Conservation (phyloP, 805 yeast genomes). For the Zygosaccharomyces siamensis region DNA sequence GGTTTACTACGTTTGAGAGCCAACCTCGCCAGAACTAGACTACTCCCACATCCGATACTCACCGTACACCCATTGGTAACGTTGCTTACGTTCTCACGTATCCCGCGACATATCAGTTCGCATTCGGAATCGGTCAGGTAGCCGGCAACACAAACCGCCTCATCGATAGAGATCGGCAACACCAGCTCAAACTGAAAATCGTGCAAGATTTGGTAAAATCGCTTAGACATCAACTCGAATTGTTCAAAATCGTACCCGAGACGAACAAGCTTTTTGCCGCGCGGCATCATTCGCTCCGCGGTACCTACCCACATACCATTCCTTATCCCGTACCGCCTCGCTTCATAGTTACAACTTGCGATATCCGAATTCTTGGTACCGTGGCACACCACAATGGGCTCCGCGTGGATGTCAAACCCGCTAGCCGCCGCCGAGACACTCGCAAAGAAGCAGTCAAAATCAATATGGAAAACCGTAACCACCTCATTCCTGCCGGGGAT, state of each 20-base stretch:
- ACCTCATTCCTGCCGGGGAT: slow-evolving; percentile 1
- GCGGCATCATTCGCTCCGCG: slow-evolving; percentile 64
- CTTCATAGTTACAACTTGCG: slow-evolving; percentile 88
- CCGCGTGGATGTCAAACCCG: slow-evolving; percentile 35
- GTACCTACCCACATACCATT: slow-evolving; percentile 88
- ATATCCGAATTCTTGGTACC: slow-evolving; percentile 58
- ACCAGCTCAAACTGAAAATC: slow-evolving; percentile 40
- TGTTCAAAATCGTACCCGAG: slow-evolving; percentile 70
- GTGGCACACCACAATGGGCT: slow-evolving; percentile 60
- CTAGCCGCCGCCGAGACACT: slow-evolving; percentile 68
- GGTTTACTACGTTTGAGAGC: slow-evolving; percentile 79
- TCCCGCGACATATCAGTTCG: slow-evolving; percentile 23
- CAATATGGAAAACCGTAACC: slow-evolving; percentile 64
- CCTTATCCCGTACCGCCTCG: slow-evolving; percentile 67
- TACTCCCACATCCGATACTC: slow-evolving; percentile 73
- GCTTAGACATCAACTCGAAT: slow-evolving; percentile 61
- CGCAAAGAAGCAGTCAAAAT: slow-evolving; percentile 92
- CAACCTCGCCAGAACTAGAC: slow-evolving; percentile 72
- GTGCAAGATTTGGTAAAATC: slow-evolving; percentile 55
- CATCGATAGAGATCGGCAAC: slow-evolving; percentile 87
- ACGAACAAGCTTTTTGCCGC: slow-evolving; percentile 42
- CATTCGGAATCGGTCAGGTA: slow-evolving; percentile 22
- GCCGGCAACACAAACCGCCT: slow-evolving; percentile 51
- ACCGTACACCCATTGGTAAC: slow-evolving; percentile 56
- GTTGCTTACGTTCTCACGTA: slow-evolving; percentile 41